Percentiles rank a stretch among this genome's conserved stretches.
Conservation (phyloP, 345 rosid species). For the Moringa oleifera region DNA sequence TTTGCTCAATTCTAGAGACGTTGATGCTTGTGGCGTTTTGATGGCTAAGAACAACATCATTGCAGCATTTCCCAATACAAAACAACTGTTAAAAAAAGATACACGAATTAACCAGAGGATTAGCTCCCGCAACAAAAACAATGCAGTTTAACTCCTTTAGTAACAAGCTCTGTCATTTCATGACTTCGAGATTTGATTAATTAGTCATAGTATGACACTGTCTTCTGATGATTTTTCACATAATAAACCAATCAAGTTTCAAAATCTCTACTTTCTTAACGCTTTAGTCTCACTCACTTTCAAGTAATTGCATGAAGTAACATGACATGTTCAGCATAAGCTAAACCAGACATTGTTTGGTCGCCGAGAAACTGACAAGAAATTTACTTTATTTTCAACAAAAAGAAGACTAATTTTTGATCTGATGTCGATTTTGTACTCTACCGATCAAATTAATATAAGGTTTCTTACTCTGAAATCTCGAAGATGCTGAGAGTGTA, state of each 20-base stretch:
- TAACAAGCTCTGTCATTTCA: not conserved
- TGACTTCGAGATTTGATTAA: no score
- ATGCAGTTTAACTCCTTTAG: not conserved
- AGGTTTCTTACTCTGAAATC: slow-evolving; percentile 14
- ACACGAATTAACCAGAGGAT: not conserved
- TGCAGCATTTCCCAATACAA: not conserved
- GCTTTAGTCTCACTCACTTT: not conserved
- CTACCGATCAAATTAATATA: not conserved
- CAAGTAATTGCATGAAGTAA: not conserved
- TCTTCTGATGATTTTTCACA: no score
- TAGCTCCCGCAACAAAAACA: not conserved
- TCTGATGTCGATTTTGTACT: no score
- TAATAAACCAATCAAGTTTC: not conserved
- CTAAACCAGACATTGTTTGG: not conserved
- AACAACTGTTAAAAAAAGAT: slow-evolving; percentile 1
- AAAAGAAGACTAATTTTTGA: no score
- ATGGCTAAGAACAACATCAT: not conserved
- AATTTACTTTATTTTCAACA: not conserved
- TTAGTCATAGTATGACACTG: no score
- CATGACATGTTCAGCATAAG: not conserved
- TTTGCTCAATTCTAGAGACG: slow-evolving; percentile 2
- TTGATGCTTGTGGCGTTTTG: not conserved
- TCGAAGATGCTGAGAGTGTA: slow-evolving; percentile 12
- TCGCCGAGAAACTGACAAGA: not conserved
- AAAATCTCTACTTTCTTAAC: not conserved